phyloP scores from a whole-genome alignment of 345 rosid genomes.

The Citrus inodora region DNA sequence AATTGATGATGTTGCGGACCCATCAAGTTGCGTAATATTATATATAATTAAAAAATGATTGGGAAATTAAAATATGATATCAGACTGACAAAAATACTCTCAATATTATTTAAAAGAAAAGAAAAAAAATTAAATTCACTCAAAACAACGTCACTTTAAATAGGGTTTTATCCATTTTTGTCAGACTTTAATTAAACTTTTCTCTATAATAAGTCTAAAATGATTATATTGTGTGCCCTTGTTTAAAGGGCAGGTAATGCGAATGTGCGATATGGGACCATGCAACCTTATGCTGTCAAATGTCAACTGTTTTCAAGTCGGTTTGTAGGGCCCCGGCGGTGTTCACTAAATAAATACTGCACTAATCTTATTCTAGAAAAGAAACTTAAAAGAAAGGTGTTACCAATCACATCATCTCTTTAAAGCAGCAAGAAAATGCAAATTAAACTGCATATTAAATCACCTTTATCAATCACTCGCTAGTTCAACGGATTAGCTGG shows the following conservation, averaged over 20 bases:
- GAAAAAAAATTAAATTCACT: no score
- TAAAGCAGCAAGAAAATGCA: not conserved
- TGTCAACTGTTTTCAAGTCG: not conserved
- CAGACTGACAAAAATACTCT: no score
- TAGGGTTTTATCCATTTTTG: no score
- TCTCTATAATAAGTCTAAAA: not conserved
- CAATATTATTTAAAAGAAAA: no score
- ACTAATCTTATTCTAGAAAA: not conserved
- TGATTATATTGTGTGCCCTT: not conserved
- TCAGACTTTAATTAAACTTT: no score
- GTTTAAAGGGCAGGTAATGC: not conserved
- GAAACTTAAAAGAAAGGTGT: not conserved
- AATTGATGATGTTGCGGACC: not conserved
- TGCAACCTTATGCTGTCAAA: not conserved
- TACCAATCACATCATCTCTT: not conserved
- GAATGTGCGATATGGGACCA: not conserved
- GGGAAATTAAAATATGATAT: no score
- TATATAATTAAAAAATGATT: no score
- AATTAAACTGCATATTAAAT: not conserved
- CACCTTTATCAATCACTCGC: no score
- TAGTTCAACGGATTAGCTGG: no score
- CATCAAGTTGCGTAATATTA: not conserved
- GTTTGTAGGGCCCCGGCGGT: not conserved
- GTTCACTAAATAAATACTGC: not conserved
- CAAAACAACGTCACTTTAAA: no score